Evolutionary conservation across 2,329 filamentous ascomycete species (phyloP).

Genomic region (Arthrobotrys musiformis): DNA sequence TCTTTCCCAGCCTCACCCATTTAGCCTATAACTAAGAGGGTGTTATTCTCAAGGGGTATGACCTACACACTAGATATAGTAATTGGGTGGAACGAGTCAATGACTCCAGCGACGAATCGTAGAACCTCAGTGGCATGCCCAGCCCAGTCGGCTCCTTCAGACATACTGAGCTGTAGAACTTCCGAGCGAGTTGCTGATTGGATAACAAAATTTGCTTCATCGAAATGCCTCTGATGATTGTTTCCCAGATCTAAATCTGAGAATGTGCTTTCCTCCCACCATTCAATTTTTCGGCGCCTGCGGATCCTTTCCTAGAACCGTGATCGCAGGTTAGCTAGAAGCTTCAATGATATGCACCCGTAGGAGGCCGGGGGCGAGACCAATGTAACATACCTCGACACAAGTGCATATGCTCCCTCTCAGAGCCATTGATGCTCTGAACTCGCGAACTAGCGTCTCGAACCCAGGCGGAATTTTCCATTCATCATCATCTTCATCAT

Average conservation of each 20-base stretch:
- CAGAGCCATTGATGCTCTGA: not conserved
- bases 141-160: slow-evolving; percentile 9
- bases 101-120: not conserved
- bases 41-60: not conserved
- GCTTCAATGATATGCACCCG: not conserved
- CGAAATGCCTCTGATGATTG: not conserved
- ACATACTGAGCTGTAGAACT: not conserved
- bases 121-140: slow-evolving; percentile 12
- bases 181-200: not conserved
- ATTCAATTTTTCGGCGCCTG: slow-evolving; percentile 8
- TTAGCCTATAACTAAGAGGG: no score
- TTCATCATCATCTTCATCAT: slow-evolving; percentile 16
- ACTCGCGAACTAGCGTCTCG: not conserved
- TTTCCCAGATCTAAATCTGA: not conserved
- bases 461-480: not conserved
- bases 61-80: slow-evolving; percentile 13
- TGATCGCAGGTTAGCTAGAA: not conserved
- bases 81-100: not conserved
- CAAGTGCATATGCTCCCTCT: slow-evolving; percentile 14
- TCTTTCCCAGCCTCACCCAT: no score
- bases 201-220: slow-evolving; percentile 7
- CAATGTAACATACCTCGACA: not conserved
- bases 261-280: not conserved
- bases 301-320: not conserved
- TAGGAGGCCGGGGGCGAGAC: no score